A percentile compares a stretch with the other conserved stretches of the same genome.
These are phyloP conservation scores for Calonectria pseudoturangicola DNA, from an alignment of 2,329 filamentous ascomycete species.

Conservation along the genomic window DNA sequence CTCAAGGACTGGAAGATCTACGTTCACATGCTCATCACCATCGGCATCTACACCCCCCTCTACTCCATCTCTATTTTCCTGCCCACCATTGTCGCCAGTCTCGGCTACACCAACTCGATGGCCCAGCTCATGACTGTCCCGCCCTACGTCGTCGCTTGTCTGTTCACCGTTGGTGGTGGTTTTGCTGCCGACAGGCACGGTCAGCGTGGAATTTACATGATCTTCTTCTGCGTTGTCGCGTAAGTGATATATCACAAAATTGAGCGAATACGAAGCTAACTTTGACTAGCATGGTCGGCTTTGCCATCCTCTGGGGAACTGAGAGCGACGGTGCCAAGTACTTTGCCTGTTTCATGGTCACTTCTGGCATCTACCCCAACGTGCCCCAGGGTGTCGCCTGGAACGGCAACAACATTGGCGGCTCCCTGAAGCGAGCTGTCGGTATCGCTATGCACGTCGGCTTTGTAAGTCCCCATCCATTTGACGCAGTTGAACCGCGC, in stretches of 20 bases:
- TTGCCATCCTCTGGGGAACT: constrained; percentile 57
- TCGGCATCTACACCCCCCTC: constrained; percentile 69
- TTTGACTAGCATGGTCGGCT: constrained; percentile 56
- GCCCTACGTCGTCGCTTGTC: constrained; percentile 61
- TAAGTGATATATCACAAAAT: constrained; percentile 48
- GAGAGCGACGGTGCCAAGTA: constrained; percentile 66
- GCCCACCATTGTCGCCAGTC: constrained; percentile 60
- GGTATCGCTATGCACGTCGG: constrained; percentile 75
- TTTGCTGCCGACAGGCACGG: constrained; percentile 64
- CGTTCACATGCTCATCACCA: constrained; percentile 77
- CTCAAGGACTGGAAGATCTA: constrained; percentile 75
- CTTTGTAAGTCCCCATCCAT: constrained; percentile 54
- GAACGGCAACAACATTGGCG: constrained; percentile 76
- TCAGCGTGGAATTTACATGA: constrained; percentile 63
- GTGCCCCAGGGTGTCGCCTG: constrained; percentile 74
- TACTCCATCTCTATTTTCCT: constrained; percentile 63
- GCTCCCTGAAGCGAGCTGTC: constrained; percentile 72
- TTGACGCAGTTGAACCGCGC: neutral
- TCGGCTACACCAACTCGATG: constrained; percentile 61
- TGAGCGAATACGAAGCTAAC: constrained; percentile 38
- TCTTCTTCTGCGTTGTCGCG: constrained; percentile 60
- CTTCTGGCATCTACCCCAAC: constrained; percentile 68
- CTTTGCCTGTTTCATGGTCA: constrained; percentile 66
- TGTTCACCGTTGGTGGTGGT: constrained; percentile 62
- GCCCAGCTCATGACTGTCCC: constrained; percentile 63